Evolutionary conservation across 202 grass and related monocot genomes (phyloP).

Genomic region (Cymbopogon flexuosus): DNA sequence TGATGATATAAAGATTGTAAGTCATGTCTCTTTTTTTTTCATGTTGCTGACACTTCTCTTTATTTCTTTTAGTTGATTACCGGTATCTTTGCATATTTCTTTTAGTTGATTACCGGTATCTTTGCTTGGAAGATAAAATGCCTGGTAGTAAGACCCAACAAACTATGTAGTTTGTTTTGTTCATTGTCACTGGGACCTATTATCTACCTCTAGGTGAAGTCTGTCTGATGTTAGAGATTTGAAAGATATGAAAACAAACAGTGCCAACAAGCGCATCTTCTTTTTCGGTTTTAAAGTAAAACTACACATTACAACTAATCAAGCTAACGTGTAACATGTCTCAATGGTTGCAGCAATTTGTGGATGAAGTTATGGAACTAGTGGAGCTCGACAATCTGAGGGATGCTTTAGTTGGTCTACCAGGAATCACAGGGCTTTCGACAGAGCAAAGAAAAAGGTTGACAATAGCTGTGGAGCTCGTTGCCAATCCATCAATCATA

Average conservation of each 20-base stretch:
- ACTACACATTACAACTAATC: background rate
- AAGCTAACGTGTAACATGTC: constrained; percentile 20
- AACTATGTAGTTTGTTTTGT: background rate
- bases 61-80: background rate
- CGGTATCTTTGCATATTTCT: background rate
- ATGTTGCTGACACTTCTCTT: background rate
- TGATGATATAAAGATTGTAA: constrained; percentile 79
- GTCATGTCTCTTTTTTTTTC: background rate
- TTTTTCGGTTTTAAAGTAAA: background rate
- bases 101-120: background rate
- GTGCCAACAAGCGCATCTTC: background rate
- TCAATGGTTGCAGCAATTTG: constrained; percentile 75
- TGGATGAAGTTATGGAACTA: constrained; percentile 95
- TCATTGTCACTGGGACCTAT: background rate
- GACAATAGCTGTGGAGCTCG: constrained; percentile 95
- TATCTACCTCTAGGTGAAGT: background rate
- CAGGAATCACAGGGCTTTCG: constrained; percentile 88
- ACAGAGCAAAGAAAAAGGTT: constrained; percentile 95
- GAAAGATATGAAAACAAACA: constrained; percentile 1
- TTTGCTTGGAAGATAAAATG: constrained; percentile 15
- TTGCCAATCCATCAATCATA: constrained; percentile 96
- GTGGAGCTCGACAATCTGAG: constrained; percentile 87
- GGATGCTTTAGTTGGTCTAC: constrained; percentile 87
- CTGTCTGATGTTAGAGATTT: constrained; percentile 5
- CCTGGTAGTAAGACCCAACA: constrained; percentile 3